These are phyloP conservation scores for Magnaporthiopsis incrustans DNA, from an alignment of 2,329 filamentous ascomycete genomes.

Conservation along the genomic window DNA sequence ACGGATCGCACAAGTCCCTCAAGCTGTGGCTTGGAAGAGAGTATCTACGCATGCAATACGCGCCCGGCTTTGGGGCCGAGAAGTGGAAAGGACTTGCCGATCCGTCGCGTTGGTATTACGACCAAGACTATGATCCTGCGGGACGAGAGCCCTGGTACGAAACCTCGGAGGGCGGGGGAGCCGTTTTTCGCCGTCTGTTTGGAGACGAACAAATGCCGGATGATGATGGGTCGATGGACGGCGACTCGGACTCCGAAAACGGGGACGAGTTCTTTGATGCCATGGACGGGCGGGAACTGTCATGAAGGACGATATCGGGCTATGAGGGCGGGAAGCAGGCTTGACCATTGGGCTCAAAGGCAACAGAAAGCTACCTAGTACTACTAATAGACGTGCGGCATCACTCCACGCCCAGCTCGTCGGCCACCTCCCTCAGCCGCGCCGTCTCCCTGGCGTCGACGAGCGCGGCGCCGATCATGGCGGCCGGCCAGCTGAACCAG, in stretches of 20 bases:
- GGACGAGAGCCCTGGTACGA: not conserved
- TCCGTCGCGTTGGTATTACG: not conserved
- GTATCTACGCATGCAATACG: not conserved
- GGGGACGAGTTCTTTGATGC: not conserved
- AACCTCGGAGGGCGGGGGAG: not conserved
- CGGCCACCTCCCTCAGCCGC: not conserved
- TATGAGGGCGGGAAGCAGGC: not conserved
- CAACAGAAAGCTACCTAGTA: too few species aligned
- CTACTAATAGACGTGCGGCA: too few species aligned
- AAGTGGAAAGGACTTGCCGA: not conserved
- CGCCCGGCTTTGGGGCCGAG: not conserved
- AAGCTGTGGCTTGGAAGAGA: not conserved
- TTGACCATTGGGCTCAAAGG: too few species aligned
- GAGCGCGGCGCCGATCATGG: conserved; percentile 12
- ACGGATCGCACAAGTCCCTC: not conserved
- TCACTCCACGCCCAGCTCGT: not conserved
- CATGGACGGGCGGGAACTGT: not conserved
- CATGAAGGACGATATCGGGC: not conserved
- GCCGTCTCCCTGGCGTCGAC: not conserved
- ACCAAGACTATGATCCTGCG: not conserved
- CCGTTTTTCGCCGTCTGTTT: not conserved
- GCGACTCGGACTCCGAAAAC: not conserved
- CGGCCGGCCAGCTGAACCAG: conserved; percentile 17
- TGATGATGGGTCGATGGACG: too few species aligned
- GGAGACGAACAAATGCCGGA: not conserved